phyloP scores from a whole-genome alignment of 495 filamentous ascomycete species.

The Talaromyces thailandensis region DNA sequence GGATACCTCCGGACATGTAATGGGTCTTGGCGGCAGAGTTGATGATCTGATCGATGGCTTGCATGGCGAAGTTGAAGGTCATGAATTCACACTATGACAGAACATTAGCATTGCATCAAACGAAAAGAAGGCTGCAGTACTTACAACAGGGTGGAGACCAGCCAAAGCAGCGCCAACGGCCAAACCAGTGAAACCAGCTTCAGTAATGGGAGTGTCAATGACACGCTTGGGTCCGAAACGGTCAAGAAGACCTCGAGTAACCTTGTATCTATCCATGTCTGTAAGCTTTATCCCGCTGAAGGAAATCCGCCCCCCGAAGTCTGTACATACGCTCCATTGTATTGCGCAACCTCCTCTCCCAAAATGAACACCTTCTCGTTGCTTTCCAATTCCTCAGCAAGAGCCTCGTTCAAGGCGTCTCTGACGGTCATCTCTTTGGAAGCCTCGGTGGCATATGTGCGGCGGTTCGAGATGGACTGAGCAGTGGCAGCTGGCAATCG shows the following conservation, averaged over 20 bases:
- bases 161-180: constrained; percentile 90
- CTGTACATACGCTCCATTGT: constrained; percentile 81
- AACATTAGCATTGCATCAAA: background rate
- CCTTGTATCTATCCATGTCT: constrained; percentile 66
- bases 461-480: constrained; percentile 33
- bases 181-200: constrained; percentile 88
- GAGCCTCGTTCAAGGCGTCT: constrained; percentile 94
- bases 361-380: constrained; percentile 92
- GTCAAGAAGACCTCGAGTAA: constrained; percentile 93
- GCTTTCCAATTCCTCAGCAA: constrained; percentile 91
- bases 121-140: constrained; percentile 21
- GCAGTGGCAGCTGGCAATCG: constrained; percentile 34
- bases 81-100: constrained; percentile 86
- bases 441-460: constrained; percentile 41
- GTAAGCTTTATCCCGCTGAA: background rate
- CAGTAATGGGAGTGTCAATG: constrained; percentile 97
- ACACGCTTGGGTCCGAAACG: constrained; percentile 95
- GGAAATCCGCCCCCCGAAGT: background rate
- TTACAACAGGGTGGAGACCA: constrained; percentile 86
- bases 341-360: constrained; percentile 98
- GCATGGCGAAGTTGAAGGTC: constrained; percentile 99
- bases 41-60: constrained; percentile 98
- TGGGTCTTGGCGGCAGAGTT: constrained; percentile 99
- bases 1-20: constrained; percentile 99
- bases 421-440: constrained; percentile 89